Percentiles rank a stretch among this genome's conserved stretches.
Conservation (phyloP, 2,329 filamentous ascomycete genomes). For the Arachnomyces sp. region DNA sequence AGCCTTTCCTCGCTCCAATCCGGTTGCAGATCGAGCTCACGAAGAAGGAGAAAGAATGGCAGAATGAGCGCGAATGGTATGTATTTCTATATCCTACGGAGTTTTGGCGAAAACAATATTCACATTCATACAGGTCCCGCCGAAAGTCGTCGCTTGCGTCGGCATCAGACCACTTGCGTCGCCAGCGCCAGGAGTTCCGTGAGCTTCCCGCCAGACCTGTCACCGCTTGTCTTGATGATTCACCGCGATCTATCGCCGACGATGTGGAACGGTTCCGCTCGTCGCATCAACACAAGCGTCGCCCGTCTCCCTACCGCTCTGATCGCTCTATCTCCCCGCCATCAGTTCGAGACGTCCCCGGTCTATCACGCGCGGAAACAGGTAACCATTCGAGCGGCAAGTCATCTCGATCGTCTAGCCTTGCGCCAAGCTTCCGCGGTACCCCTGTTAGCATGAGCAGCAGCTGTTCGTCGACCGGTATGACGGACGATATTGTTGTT, state of each 20-base stretch:
- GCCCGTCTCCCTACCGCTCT: slow-evolving; percentile 28
- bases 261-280: slow-evolving; percentile 26
- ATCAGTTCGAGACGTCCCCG: slow-evolving; percentile 36
- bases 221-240: slow-evolving; percentile 20
- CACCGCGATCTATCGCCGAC: slow-evolving; percentile 22
- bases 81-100: neutral
- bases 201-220: too few relatives aligned
- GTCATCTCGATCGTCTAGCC: slow-evolving; percentile 33
- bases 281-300: slow-evolving; percentile 33
- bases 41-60: slow-evolving; percentile 7
- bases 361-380: slow-evolving; percentile 30
- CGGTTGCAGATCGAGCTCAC: slow-evolving; percentile 34
- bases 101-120: too few relatives aligned
- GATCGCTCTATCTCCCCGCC: slow-evolving; percentile 36
- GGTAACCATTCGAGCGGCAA: slow-evolving; percentile 33
- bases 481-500: slow-evolving; percentile 28
- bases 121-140: too few relatives aligned
- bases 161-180: too few relatives aligned
- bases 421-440: slow-evolving; percentile 35
- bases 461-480: slow-evolving; percentile 24
- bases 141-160: too few relatives aligned
- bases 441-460: slow-evolving; percentile 36
- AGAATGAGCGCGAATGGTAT: slow-evolving; percentile 6
- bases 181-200: too few relatives aligned
- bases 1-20: slow-evolving; percentile 81